These are phyloP conservation scores for Leptographium wingfieldii DNA, from an alignment of 2,329 filamentous ascomycete species.

Conservation along the genomic window DNA sequence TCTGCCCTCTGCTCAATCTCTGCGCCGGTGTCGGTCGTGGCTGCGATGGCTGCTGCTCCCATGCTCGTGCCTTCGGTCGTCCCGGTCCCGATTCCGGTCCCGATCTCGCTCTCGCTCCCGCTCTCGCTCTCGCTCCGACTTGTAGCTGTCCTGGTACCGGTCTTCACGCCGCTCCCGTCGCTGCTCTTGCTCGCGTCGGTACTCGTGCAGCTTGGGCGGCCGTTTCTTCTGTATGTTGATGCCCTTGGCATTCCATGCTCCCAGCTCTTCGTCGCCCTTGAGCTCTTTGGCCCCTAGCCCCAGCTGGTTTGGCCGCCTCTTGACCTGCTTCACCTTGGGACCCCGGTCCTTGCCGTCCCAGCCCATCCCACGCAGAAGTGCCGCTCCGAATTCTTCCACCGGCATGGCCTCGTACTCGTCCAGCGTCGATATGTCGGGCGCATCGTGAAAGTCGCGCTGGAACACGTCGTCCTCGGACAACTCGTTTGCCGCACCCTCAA, in stretches of 20 bases:
- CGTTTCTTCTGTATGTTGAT: slow-evolving; percentile 3
- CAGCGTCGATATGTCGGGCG: slow-evolving; percentile 63
- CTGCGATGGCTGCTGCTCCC: slow-evolving; percentile 4
- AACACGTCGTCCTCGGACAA: slow-evolving; percentile 58
- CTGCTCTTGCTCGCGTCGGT: slow-evolving; percentile 13
- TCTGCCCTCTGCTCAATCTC: background rate
- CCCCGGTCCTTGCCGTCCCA: slow-evolving; percentile 63
- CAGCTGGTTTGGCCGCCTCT: slow-evolving; percentile 65
- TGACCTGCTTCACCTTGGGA: slow-evolving; percentile 49
- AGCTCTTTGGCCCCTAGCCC: slow-evolving; percentile 55
- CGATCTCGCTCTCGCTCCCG: slow-evolving; percentile 4
- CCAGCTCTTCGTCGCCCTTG: slow-evolving; percentile 14
- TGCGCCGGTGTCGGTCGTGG: background rate
- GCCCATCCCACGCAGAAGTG: slow-evolving; percentile 83
- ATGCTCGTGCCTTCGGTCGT: background rate
- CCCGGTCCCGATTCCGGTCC: background rate
- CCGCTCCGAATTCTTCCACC: slow-evolving; percentile 88
- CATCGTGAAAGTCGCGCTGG: slow-evolving; percentile 52
- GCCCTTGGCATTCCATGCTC: slow-evolving; percentile 13
- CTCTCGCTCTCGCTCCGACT: slow-evolving; percentile 10
- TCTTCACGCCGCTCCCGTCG: slow-evolving; percentile 10
- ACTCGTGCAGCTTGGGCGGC: slow-evolving; percentile 14
- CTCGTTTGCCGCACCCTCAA: slow-evolving; percentile 15
- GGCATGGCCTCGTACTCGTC: slow-evolving; percentile 82
- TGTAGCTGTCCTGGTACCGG: slow-evolving; percentile 13